These are phyloP conservation scores for Lachancea sp. DNA, from an alignment of 805 yeast genomes.

Conservation along the genomic window DNA sequence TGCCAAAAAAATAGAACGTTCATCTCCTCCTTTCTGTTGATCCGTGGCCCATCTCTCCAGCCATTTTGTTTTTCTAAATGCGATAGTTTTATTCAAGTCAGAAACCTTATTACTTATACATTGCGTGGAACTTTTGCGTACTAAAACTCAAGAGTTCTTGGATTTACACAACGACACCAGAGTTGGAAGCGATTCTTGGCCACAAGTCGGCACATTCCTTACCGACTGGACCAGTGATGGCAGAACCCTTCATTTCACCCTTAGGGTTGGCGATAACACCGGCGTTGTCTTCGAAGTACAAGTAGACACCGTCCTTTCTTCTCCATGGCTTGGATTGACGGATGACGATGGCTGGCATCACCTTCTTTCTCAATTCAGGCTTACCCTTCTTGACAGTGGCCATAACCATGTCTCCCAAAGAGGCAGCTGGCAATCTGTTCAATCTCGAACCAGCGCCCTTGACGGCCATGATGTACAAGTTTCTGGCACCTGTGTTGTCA, in stretches of 20 bases:
- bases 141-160: conserved; percentile 5
- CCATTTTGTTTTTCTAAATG: not conserved
- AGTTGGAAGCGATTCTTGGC: conserved; percentile 99
- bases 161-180: conserved; percentile 98
- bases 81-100: conserved; percentile 2
- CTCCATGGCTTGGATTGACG: conserved; percentile 99
- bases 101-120: conserved; percentile 5
- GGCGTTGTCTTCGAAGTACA: conserved; percentile 99
- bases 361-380: conserved; percentile 99
- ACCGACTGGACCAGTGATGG: conserved; percentile 99
- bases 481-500: conserved; percentile 99
- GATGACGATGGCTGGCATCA: conserved; percentile 98
- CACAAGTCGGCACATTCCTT: conserved; percentile 99
- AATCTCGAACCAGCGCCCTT: conserved; percentile 99
- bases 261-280: conserved; percentile 99
- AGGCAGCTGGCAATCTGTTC: conserved; percentile 99
- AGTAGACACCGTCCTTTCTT: conserved; percentile 99
- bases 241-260: conserved; percentile 99
- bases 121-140: conserved; percentile 4
- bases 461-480: conserved; percentile 97
- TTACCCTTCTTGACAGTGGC: conserved; percentile 99
- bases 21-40: not conserved
- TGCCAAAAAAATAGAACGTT: not conserved
- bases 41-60: not conserved
- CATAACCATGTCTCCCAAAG: conserved; percentile 99